Evolutionary conservation across 768 basidiomycete species (phyloP), one percentile per base, ranked within the genome.

Genomic region (Phylloporus rhodoxanthus): DNA sequence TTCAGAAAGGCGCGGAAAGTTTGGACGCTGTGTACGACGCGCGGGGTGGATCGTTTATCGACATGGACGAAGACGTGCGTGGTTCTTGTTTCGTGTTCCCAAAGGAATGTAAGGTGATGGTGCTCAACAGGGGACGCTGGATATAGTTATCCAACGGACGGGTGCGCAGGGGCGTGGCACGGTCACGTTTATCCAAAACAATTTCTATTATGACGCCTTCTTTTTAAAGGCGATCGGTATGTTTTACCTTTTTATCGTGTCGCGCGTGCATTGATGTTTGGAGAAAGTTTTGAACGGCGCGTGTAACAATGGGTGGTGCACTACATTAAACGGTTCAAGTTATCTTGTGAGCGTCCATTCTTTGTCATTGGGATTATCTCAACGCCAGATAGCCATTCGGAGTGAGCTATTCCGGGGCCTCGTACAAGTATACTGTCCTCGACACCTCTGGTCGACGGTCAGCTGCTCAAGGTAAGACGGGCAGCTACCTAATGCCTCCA

Each of bases 161-260:
- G 92, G 91, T 2, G 69, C 71, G 4, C 80, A 82, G 45, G 78
- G 78, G 2, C 71, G 69, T 38, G 85, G 85, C 13, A 80, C 76
- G 34, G 70, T 90, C 15, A 61, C 81, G 5, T 95, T 99, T 62
- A 73, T 99, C 42, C 92, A 95, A 69, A 99, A 99, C 62, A 98
- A 97, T 66, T 90, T 94, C 61, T 98, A 95, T 61, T 93, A 93
- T 62, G 96, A 99, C 56, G 95, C 96, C 0, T 99, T 99, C 74
- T 99, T 98, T 79, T 75, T 98, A 45, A 97, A 97, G 63, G 91
- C 96, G 2, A 88, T 93, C 37, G 86, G 94, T 95, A 37, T 38
- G 82, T 69, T 20, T 9, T 46, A n/a, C 40, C 13, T 8, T 6
- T 34, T 20, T 20, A 15, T 25, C 33, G 28, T 38, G 36, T 47